These are phyloP conservation scores for Colletotrichum sojae DNA, from an alignment of 2,329 filamentous ascomycete species.

Conservation along the genomic window DNA sequence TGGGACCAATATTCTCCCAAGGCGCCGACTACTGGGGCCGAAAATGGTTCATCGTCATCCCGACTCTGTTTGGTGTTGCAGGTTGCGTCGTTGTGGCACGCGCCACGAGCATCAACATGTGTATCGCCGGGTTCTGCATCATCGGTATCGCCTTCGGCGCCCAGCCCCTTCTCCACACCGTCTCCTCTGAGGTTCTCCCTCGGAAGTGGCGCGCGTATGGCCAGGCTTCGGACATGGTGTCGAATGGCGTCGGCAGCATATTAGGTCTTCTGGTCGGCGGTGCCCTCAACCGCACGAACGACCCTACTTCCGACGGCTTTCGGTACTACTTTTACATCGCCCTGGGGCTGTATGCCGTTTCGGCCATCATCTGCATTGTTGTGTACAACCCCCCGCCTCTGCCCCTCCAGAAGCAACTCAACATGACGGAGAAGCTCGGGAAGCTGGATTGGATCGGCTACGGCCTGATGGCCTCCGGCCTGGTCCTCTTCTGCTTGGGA, in stretches of 20 bases:
- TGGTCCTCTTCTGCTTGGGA: slow-evolving; percentile 56
- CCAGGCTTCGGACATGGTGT: slow-evolving; percentile 51
- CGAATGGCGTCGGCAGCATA: slow-evolving; percentile 55
- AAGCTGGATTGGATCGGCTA: slow-evolving; percentile 58
- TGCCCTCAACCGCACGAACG: slow-evolving; percentile 49
- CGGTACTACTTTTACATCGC: slow-evolving; percentile 54
- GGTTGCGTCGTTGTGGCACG: slow-evolving; percentile 54
- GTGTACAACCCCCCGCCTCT: slow-evolving; percentile 52
- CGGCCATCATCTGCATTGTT: slow-evolving; percentile 47
- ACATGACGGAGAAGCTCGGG: slow-evolving; percentile 49
- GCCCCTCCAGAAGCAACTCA: slow-evolving; percentile 46
- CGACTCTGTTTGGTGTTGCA: slow-evolving; percentile 50
- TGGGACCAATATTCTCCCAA: slow-evolving; percentile 53
- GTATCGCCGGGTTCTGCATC: slow-evolving; percentile 54
- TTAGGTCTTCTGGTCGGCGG: slow-evolving; percentile 53
- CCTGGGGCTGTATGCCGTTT: slow-evolving; percentile 47
- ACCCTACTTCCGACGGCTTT: slow-evolving; percentile 52
- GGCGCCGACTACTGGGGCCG: slow-evolving; percentile 60
- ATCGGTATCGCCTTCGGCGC: slow-evolving; percentile 53
- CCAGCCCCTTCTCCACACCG: slow-evolving; percentile 56
- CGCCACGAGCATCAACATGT: slow-evolving; percentile 52
- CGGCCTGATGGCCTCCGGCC: slow-evolving; percentile 49
- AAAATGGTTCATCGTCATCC: slow-evolving; percentile 55
- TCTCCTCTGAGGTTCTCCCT: slow-evolving; percentile 56
- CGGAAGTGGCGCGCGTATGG: slow-evolving; percentile 47